Evolutionary conservation across 352 stramenopile genomes (phyloP).

Genomic region (Thalassiosira hispida): DNA sequence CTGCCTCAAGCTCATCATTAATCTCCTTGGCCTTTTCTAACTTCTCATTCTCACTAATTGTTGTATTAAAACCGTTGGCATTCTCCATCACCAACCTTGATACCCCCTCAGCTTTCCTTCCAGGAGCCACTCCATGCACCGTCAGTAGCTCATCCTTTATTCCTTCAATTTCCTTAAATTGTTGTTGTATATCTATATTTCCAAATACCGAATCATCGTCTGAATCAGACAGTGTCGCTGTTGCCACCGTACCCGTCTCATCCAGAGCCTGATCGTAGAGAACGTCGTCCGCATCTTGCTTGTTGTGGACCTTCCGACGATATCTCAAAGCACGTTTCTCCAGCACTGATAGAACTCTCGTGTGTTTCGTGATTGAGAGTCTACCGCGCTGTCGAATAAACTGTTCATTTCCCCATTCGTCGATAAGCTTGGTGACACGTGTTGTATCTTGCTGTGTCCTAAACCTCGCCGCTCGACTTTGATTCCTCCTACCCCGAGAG

Average conservation of each 20-base stretch:
- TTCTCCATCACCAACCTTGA: conserved; percentile 29
- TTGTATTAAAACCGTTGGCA: conserved; percentile 18
- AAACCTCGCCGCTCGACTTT: conserved; percentile 1
- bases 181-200: neutral
- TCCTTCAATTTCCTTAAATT: neutral
- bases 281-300: neutral
- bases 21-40: conserved; percentile 32
- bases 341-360: conserved; percentile 6
- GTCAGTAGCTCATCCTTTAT: conserved; percentile 11
- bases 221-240: conserved; percentile 7
- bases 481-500: neutral
- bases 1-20: conserved; percentile 35
- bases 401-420: conserved; percentile 22
- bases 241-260: conserved; percentile 18
- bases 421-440: conserved; percentile 27
- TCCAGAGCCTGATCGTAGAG: conserved; percentile 13
- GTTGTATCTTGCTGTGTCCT: conserved; percentile 5
- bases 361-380: conserved; percentile 21
- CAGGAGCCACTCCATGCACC: conserved; percentile 17
- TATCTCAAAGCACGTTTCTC: conserved; percentile 15
- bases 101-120: conserved; percentile 5
- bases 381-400: neutral
- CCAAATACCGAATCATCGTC: neutral
- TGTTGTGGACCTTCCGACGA: neutral
- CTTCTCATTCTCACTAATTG: conserved; percentile 30